Base-by-base conservation (phyloP, 306 rosid genomes). In the Canavalia ensiformis region DNA sequence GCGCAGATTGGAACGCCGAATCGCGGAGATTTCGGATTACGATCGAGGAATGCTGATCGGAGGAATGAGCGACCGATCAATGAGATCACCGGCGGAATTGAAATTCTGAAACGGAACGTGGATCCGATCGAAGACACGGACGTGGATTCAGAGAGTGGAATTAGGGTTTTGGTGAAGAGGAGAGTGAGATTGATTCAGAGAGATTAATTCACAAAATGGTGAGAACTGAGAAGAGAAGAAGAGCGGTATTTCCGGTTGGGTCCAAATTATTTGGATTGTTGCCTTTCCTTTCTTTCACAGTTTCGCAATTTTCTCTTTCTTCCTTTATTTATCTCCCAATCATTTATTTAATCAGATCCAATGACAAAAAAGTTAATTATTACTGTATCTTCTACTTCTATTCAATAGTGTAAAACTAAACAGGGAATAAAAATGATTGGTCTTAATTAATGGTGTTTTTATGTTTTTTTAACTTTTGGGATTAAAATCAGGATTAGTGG, bases 111-210 rank as follows among this genome's bases (percentile, higher is more conserved):
- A 49, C 7, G 52, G 78, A 18, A 77, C 51, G 54, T 57, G 84
- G 91, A 92, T 88, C 94, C 86, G 83, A 85, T 67, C 60, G 76
- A 84, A 86, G 28, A 59, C 42, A 81, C 25, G 31, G 18, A 74
- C 28, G 46, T 63, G 52, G 81, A 84, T 76, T 80, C 18, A 63
- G 57, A 59, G 59, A 54, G 73, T 13, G 66, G 73, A 68, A 75
- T 73, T 87, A 86, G 95, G 94, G 94, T 91, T 95, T 87, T 72
- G 81, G 80, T 75, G 72, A 46, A 41, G 63, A 76, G 28, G 58
- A 78, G 84, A 77, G 77, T 78, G 90, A 83, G 90, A 91, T 90
- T 89, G 92, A 91, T 90, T 18, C 25, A 77, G 77, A 75, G 90
- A 83, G 90, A 91, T 90, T 89, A 91, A 91, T 90, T 91, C 78